phyloP scores from a whole-genome alignment of 83 land plant species.

The Picea abies region DNA sequence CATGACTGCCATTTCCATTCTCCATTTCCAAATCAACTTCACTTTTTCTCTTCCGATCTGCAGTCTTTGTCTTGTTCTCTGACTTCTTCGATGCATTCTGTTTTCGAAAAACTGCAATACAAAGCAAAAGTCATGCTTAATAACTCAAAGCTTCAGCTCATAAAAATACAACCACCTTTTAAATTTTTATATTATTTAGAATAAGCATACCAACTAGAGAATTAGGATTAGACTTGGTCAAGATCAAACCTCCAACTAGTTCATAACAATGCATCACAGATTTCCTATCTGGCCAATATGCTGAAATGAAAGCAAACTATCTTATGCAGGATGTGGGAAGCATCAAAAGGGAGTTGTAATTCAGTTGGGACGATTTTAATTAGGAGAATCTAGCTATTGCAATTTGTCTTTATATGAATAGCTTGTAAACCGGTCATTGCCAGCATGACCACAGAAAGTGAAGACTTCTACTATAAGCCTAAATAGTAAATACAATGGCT shows the following conservation, averaged over 20 bases:
- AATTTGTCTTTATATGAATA: neutral
- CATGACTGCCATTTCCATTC: conserved; percentile 16
- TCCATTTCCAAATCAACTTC: conserved; percentile 17
- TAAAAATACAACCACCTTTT: neutral
- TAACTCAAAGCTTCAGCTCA: neutral
- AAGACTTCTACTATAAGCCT: neutral
- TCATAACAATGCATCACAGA: neutral
- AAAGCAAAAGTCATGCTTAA: neutral
- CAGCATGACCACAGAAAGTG: neutral
- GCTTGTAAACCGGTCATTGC: neutral
- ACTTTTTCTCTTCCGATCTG: conserved; percentile 3
- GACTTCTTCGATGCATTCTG: conserved; percentile 9
- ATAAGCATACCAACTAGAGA: neutral
- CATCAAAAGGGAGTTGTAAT: neutral
- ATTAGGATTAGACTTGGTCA: neutral
- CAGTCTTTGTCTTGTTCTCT: neutral
- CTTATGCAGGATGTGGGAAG: neutral
- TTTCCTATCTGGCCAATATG: neutral
- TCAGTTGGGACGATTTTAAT: too few relatives aligned
- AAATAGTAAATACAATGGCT: neutral
- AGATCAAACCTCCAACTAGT: neutral
- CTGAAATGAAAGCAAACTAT: neutral
- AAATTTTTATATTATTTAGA: neutral
- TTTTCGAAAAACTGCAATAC: neutral
- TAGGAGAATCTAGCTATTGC: neutral